Evolutionary conservation across 225 moss, liverwort and hornwort species (phyloP).

Genomic region (Rhytidiadelphus loreus): DNA sequence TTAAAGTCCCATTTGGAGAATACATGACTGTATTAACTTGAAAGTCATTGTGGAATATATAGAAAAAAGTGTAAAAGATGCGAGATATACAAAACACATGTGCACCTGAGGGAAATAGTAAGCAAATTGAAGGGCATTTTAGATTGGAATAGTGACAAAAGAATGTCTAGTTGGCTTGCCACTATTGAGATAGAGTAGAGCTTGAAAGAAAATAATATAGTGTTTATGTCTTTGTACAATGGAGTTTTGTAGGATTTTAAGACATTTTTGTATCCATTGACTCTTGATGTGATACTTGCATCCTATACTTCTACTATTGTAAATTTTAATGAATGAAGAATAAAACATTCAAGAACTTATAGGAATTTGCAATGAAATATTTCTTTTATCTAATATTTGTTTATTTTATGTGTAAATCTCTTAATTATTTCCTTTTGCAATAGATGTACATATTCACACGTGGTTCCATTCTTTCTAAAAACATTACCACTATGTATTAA

Average conservation of each 20-base stretch:
- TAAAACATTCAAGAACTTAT: rapidly evolving
- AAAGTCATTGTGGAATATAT: rapidly evolving
- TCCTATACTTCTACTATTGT: background rate
- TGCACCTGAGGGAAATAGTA: background rate
- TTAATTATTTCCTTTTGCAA: background rate
- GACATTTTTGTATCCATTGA: too few relatives aligned
- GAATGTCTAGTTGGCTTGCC: too few relatives aligned
- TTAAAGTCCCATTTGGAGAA: background rate
- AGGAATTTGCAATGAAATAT: background rate
- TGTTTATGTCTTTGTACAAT: background rate
- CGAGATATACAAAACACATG: background rate
- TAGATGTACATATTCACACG: rapidly evolving
- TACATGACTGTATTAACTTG: background rate
- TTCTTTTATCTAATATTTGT: background rate
- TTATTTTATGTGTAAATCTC: background rate
- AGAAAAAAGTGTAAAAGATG: background rate
- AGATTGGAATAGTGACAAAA: background rate
- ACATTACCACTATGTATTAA: background rate
- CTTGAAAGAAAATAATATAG: background rate
- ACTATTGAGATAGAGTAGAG: rapidly evolving
- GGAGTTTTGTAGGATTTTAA: background rate
- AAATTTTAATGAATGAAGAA: background rate
- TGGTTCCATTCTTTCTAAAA: background rate
- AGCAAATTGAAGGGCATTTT: background rate
- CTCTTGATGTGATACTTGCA: background rate